Conservation (phyloP, 345 rosid species). For the Punica granatum region DNA sequence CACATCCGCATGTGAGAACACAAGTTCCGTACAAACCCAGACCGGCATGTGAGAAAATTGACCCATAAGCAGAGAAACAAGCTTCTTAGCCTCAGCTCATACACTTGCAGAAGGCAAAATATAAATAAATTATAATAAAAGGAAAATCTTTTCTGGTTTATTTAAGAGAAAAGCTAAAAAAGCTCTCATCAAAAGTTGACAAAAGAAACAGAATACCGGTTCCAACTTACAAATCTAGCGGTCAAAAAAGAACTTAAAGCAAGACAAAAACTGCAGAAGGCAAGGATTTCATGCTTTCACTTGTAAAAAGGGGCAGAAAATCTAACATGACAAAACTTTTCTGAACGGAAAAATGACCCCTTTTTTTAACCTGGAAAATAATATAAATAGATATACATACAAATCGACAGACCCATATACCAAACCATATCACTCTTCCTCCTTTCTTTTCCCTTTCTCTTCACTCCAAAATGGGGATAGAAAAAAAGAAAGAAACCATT, state of each 20-base stretch:
- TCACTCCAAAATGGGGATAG: background rate
- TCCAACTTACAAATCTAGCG: background rate
- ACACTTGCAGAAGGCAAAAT: background rate
- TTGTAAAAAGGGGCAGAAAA: background rate
- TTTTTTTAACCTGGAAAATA: background rate
- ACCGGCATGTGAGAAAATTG: background rate
- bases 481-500: background rate
- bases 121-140: background rate
- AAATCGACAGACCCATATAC: background rate
- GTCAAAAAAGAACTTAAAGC: background rate
- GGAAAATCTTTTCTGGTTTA: background rate
- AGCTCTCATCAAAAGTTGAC: slow-evolving; percentile 4
- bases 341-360: no score
- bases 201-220: background rate
- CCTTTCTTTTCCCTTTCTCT: background rate
- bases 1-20: background rate
- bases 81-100: background rate
- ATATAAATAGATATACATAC: background rate
- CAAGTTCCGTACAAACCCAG: background rate
- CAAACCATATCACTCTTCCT: background rate
- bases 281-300: background rate
- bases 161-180: background rate
- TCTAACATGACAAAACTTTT: background rate
- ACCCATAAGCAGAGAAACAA: background rate
- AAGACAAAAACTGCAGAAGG: background rate